These are phyloP conservation scores for Hygrophila difformis DNA, from an alignment of 257 asterid genomes.

Conservation along the genomic window DNA sequence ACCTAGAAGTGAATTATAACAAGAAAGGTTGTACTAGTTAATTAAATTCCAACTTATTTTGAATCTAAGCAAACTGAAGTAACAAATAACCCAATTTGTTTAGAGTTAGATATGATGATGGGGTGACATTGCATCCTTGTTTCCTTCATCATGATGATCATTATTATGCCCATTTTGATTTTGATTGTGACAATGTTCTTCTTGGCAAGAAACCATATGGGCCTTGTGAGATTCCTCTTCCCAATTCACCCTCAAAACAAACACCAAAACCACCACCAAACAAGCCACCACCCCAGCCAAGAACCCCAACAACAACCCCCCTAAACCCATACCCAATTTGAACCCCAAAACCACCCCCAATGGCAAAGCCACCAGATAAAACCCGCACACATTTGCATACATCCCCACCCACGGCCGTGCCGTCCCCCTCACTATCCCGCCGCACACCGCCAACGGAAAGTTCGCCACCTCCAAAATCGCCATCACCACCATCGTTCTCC, in stretches of 20 bases:
- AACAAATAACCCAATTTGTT: no score
- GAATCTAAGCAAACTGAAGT: no score
- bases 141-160: no score
- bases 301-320: constrained; percentile 63
- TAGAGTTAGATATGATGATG: no score
- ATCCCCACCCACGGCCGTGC: constrained; percentile 69
- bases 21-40: no score
- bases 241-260: constrained; percentile 63
- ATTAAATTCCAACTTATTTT: no score
- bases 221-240: constrained; percentile 56
- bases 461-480: constrained; percentile 56
- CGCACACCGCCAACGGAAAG: constrained; percentile 74
- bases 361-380: constrained; percentile 67
- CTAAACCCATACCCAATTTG: constrained; percentile 44
- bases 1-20: no score
- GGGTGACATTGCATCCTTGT: no score
- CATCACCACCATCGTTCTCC: constrained; percentile 51
- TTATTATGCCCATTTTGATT: no score
- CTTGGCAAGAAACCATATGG: constrained; percentile 9
- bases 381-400: constrained; percentile 68
- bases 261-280: constrained; percentile 42
- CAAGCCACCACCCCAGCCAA: constrained; percentile 56
- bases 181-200: no score
- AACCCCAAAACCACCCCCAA: constrained; percentile 52
- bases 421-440: constrained; percentile 86